Percentiles rank a stretch among this genome's conserved stretches.
These are phyloP conservation scores for Cucumis cinereus DNA, from an alignment of 306 rosid species.

Conservation along the genomic window DNA sequence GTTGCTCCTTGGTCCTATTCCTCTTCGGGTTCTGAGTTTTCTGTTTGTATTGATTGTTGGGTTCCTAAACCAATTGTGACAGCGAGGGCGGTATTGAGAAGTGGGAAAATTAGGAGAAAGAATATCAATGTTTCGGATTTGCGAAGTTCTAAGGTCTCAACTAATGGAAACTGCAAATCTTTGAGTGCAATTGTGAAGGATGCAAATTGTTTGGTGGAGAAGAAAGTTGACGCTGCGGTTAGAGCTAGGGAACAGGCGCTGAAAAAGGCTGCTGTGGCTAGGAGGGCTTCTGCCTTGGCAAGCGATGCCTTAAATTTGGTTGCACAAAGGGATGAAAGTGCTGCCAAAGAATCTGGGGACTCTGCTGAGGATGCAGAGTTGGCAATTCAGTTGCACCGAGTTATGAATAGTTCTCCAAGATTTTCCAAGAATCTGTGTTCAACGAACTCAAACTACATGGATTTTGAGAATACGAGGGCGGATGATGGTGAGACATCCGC, in stretches of 20 bases:
- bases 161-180: slow-evolving; percentile 2
- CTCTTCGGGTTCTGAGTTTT: slow-evolving; percentile 23
- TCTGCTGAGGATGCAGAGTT: slow-evolving; percentile 21
- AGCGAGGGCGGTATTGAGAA: slow-evolving; percentile 19
- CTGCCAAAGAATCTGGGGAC: slow-evolving; percentile 17
- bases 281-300: slow-evolving; percentile 28
- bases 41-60: slow-evolving; percentile 69
- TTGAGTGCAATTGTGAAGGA: slow-evolving; percentile 28
- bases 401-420: slow-evolving; percentile 18
- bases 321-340: slow-evolving; percentile 7
- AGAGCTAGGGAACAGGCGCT: slow-evolving; percentile 1
- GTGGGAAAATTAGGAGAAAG: slow-evolving; percentile 20
- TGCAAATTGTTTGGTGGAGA: slow-evolving; percentile 20
- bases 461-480: not conserved
- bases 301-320: slow-evolving; percentile 25
- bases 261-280: slow-evolving; percentile 18
- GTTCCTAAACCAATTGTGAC: slow-evolving; percentile 34
- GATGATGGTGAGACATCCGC: not conserved
- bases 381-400: slow-evolving; percentile 26
- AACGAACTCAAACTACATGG: slow-evolving; percentile 19
- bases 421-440: slow-evolving; percentile 28
- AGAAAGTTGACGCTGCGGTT: slow-evolving; percentile 19
- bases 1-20: slow-evolving; percentile 41
- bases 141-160: slow-evolving; percentile 28
- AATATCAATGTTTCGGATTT: slow-evolving; percentile 11